phyloP scores from a whole-genome alignment of 352 stramenopile genomes.

The Globisporangium yorkense region DNA sequence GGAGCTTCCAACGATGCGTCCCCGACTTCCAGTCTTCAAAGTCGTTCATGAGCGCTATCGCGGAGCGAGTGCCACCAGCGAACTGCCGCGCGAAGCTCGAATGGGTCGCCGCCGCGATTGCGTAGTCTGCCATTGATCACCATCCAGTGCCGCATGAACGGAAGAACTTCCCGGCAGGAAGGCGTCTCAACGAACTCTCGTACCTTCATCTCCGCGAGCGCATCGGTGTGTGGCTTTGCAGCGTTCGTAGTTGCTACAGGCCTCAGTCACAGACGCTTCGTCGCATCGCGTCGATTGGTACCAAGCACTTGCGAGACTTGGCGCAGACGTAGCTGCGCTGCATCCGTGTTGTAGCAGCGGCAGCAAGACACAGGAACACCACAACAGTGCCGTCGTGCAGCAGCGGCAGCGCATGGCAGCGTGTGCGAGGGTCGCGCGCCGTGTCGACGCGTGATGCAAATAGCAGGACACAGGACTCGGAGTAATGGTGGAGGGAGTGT shows the following conservation, averaged over 20 bases:
- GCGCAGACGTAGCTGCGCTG: not conserved
- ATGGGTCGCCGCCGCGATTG: slow-evolving; percentile 54
- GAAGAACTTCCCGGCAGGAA: not conserved
- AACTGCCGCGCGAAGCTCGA: slow-evolving; percentile 86
- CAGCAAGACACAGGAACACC: not conserved
- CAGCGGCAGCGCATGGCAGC: not conserved
- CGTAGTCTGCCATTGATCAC: slow-evolving; percentile 53
- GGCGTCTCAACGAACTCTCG: not conserved
- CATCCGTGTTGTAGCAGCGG: not conserved
- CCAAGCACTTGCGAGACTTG: slow-evolving; percentile 35
- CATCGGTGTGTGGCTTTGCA: slow-evolving; percentile 95
- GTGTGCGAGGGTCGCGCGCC: too few relatives aligned
- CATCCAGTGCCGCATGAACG: not conserved
- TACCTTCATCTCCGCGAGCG: slow-evolving; percentile 77
- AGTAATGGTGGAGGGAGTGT: too few relatives aligned
- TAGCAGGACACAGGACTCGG: too few relatives aligned
- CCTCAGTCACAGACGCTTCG: slow-evolving; percentile 28
- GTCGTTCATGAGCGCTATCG: slow-evolving; percentile 85
- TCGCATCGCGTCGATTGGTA: slow-evolving; percentile 58
- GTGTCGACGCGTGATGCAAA: too few relatives aligned
- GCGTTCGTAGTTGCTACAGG: slow-evolving; percentile 82
- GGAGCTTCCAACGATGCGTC: slow-evolving; percentile 63
- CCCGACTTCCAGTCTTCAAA: slow-evolving; percentile 96
- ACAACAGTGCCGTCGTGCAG: not conserved
- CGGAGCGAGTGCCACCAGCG: slow-evolving; percentile 52